phyloP scores from a whole-genome alignment of 1,284 basidiomycete species.

The Neonothopanus nambi region DNA sequence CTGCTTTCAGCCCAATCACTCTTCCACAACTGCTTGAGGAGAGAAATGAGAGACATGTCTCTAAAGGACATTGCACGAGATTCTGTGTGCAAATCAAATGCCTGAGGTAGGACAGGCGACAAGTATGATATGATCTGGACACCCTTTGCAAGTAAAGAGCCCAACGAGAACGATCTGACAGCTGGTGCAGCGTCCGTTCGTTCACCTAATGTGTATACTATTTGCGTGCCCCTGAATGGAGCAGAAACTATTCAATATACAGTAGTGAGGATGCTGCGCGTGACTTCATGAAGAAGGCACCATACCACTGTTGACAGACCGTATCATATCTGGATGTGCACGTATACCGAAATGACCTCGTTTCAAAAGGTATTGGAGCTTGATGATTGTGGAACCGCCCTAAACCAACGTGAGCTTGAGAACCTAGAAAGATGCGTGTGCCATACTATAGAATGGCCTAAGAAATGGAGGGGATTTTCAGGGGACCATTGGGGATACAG shows the following conservation, averaged over 20 bases:
- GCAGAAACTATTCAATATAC: conserved; percentile 40
- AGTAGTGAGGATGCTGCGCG: conserved; percentile 1
- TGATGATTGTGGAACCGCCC: conserved; percentile 52
- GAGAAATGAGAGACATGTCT: conserved; percentile 33
- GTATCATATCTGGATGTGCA: conserved; percentile 45
- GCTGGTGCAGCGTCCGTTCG: conserved; percentile 39
- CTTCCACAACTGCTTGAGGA: conserved; percentile 42
- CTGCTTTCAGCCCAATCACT: conserved; percentile 51
- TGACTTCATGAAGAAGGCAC: neutral
- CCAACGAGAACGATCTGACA: conserved; percentile 42
- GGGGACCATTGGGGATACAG: conserved; percentile 52
- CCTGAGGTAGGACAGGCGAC: conserved; percentile 38
- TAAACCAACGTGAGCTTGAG: conserved; percentile 18
- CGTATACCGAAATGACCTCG: conserved; percentile 42
- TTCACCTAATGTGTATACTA: conserved; percentile 49
- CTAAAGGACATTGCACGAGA: conserved; percentile 40
- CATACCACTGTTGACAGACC: conserved; percentile 45
- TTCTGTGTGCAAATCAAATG: conserved; percentile 47
- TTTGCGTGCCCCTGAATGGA: conserved; percentile 50
- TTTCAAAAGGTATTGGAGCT: conserved; percentile 44
- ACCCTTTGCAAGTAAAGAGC: conserved; percentile 37
- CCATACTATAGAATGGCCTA: conserved; percentile 54
- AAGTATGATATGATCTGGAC: conserved; percentile 46
- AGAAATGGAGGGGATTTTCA: conserved; percentile 47
- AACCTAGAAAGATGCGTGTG: neutral